These are phyloP conservation scores for Kalmanozyma brasiliensis DNA, from an alignment of 1,284 basidiomycete species.

Conservation along the genomic window DNA sequence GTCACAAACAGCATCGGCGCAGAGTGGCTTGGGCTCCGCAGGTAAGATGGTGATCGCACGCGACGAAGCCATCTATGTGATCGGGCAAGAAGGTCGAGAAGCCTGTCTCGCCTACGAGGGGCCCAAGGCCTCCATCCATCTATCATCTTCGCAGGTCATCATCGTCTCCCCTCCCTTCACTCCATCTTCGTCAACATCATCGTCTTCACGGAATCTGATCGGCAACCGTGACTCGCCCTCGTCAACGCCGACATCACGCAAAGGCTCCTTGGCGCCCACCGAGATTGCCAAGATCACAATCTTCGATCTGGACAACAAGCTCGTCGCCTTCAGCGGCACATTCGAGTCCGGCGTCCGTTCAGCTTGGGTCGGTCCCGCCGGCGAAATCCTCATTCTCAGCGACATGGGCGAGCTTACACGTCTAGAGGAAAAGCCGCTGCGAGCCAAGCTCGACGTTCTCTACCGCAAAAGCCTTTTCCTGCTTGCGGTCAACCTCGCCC, in stretches of 20 bases:
- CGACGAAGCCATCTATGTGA: conserved; percentile 91
- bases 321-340: conserved; percentile 76
- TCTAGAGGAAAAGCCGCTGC: conserved; percentile 59
- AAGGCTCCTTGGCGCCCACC: conserved; percentile 13
- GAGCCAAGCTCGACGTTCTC: conserved; percentile 60
- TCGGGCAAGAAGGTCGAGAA: conserved; percentile 83
- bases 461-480: conserved; percentile 61
- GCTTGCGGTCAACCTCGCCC: conserved; percentile 59
- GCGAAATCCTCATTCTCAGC: conserved; percentile 55
- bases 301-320: conserved; percentile 92
- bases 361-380: conserved; percentile 34
- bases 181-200: conserved; percentile 79
- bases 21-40: conserved; percentile 69
- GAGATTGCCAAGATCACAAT: conserved; percentile 80
- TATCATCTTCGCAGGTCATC: conserved; percentile 69
- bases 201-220: conserved; percentile 80
- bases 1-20: neutral
- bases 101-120: conserved; percentile 78
- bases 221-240: conserved; percentile 37
- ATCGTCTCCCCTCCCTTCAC: conserved; percentile 87
- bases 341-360: conserved; percentile 55
- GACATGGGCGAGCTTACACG: conserved; percentile 43
- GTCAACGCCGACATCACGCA: conserved; percentile 16
- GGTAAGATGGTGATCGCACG: conserved; percentile 84
- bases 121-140: conserved; percentile 56